A percentile compares a stretch with the other conserved stretches of the same genome.
Conservation (phyloP, 2,329 filamentous ascomycete species). For the Fusarium xylarioides region DNA sequence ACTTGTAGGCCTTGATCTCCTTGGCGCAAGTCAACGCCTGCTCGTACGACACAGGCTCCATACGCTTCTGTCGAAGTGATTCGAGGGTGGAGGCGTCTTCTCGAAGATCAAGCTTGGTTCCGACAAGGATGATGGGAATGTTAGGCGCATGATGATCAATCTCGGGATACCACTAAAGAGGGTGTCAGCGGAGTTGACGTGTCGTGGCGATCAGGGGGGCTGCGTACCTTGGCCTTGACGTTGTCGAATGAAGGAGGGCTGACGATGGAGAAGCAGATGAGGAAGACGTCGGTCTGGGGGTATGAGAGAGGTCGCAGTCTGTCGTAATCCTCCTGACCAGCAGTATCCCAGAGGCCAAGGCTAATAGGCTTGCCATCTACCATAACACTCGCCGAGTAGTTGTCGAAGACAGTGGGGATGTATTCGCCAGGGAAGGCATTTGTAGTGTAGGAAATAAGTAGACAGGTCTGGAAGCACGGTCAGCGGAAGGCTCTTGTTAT, state of each 20-base stretch:
- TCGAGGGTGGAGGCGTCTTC: slow-evolving; percentile 87
- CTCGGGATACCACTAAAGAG: slow-evolving; percentile 87
- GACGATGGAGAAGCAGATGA: slow-evolving; percentile 98
- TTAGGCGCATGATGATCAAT: slow-evolving; percentile 96
- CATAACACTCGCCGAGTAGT: slow-evolving; percentile 99
- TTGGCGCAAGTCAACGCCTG: slow-evolving; percentile 88
- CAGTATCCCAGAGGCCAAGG: slow-evolving; percentile 97
- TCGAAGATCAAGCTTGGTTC: slow-evolving; percentile 94
- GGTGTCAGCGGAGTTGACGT: slow-evolving; percentile 16
- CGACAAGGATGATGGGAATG: slow-evolving; percentile 95
- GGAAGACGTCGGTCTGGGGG: slow-evolving; percentile 96
- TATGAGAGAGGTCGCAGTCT: slow-evolving; percentile 94
- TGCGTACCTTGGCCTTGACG: slow-evolving; percentile 92
- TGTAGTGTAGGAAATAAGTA: slow-evolving; percentile 98
- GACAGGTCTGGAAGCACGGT: slow-evolving; percentile 78
- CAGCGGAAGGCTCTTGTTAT: slow-evolving; percentile 36
- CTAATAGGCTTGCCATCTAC: slow-evolving; percentile 98
- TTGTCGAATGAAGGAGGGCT: slow-evolving; percentile 98
- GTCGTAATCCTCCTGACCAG: slow-evolving; percentile 98
- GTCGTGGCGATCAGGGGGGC: neutral
- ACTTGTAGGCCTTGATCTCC: slow-evolving; percentile 96
- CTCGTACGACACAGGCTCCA: slow-evolving; percentile 96
- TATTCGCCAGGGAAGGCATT: slow-evolving; percentile 99
- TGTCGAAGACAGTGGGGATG: slow-evolving; percentile 98
- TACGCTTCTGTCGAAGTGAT: slow-evolving; percentile 86